Evolutionary conservation across 2,329 filamentous ascomycete species (phyloP).

Genomic region (Epichloe aotearoae): DNA sequence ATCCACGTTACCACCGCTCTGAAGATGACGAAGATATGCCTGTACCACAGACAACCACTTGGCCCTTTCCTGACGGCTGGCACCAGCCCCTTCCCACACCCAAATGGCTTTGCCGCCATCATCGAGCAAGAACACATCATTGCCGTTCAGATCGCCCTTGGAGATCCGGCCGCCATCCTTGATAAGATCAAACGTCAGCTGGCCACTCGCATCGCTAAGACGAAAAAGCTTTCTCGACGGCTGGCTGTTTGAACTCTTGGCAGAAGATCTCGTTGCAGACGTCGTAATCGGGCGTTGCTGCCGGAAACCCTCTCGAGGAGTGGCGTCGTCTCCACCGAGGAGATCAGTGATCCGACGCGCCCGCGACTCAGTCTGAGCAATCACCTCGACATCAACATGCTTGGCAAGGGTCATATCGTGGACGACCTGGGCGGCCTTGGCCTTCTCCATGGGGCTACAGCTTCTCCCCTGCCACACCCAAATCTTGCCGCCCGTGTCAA

Average conservation of each 20-base stretch:
- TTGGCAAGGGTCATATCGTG: conserved; percentile 52
- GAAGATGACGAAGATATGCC: conserved; percentile 34
- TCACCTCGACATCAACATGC: conserved; percentile 50
- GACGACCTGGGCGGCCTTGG: conserved; percentile 53
- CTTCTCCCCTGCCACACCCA: conserved; percentile 57
- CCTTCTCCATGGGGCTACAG: conserved; percentile 56
- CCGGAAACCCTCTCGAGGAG: conserved; percentile 26
- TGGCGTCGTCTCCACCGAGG: conserved; percentile 34
- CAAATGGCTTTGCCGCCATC: conserved; percentile 45
- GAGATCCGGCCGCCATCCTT: conserved; percentile 37
- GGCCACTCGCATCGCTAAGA: conserved; percentile 48
- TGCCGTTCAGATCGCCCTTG: conserved; percentile 37
- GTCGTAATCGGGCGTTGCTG: conserved; percentile 26
- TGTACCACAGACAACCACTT: conserved; percentile 49
- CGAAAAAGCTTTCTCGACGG: conserved; percentile 37
- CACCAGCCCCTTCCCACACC: conserved; percentile 51
- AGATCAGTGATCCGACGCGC: conserved; percentile 41
- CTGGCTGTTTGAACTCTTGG: neutral
- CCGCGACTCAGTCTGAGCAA: conserved; percentile 46
- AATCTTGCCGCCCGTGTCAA: conserved; percentile 50
- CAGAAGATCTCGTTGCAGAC: neutral
- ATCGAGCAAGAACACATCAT: conserved; percentile 50
- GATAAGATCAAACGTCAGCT: conserved; percentile 42
- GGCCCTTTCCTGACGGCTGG: conserved; percentile 44
- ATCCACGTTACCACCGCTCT: conserved; percentile 10